Evolutionary conservation across 225 moss, liverwort and hornwort genomes (phyloP).

Genomic region (Polytrichum formosum): DNA sequence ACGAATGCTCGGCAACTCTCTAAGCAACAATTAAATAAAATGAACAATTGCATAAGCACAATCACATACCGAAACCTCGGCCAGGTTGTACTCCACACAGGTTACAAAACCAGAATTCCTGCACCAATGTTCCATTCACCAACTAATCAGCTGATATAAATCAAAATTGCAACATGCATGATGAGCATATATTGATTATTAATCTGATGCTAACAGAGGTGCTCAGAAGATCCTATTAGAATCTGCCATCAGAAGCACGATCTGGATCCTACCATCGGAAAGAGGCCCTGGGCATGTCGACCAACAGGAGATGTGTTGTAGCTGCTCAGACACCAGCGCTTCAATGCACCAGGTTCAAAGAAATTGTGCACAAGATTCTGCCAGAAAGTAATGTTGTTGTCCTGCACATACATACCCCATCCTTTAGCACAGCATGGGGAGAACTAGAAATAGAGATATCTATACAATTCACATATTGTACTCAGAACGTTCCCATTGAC

Average conservation of each 20-base stretch:
- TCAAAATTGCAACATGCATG: too few species aligned
- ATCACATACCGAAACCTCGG: constrained; percentile 61
- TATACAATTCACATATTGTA: background rate
- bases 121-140: constrained; percentile 7
- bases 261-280: constrained; percentile 39
- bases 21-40: too few species aligned
- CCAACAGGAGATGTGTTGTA: constrained; percentile 76
- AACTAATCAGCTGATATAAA: background rate
- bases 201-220: too few species aligned
- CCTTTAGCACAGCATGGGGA: background rate
- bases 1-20: too few species aligned
- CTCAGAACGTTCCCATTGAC: too few species aligned
- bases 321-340: constrained; percentile 81
- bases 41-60: too few species aligned
- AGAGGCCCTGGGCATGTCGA: constrained; percentile 74
- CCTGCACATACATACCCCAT: constrained; percentile 28
- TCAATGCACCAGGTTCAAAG: constrained; percentile 63
- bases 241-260: too few species aligned
- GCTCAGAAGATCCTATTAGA: too few species aligned
- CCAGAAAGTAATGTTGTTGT: constrained; percentile 64
- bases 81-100: constrained; percentile 76
- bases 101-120: constrained; percentile 81
- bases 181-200: too few species aligned
- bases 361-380: constrained; percentile 52
- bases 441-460: background rate